phyloP scores from a whole-genome alignment of 2,329 filamentous ascomycete species.

The Hymenoscyphus infarciens region DNA sequence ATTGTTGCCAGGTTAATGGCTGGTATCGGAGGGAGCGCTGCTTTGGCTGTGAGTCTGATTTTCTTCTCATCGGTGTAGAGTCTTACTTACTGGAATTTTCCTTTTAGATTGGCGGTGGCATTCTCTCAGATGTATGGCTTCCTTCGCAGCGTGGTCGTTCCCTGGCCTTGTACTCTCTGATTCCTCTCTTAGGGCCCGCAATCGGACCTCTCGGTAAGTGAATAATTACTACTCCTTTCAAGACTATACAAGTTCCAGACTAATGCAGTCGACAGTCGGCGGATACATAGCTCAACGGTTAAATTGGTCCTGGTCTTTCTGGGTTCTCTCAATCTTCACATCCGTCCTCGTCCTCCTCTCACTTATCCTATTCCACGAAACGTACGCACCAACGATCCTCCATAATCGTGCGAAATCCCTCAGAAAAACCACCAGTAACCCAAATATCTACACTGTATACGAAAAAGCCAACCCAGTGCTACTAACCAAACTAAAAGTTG shows the following conservation, averaged over 20 bases:
- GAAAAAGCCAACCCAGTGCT: slow-evolving; percentile 49
- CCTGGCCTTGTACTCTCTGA: slow-evolving; percentile 29
- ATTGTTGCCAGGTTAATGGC: slow-evolving; percentile 43
- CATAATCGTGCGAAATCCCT: slow-evolving; percentile 32
- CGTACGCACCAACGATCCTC: slow-evolving; percentile 15
- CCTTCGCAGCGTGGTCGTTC: slow-evolving; percentile 44
- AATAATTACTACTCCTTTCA: too few species aligned
- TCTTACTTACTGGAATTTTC: neutral
- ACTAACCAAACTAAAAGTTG: slow-evolving; percentile 43
- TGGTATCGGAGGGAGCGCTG: slow-evolving; percentile 44
- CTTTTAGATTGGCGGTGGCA: slow-evolving; percentile 39
- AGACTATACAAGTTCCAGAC: too few species aligned
- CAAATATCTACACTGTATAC: slow-evolving; percentile 44
- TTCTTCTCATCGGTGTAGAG: neutral
- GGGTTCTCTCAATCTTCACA: too few species aligned
- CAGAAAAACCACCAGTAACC: slow-evolving; percentile 48
- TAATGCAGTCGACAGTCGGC: too few species aligned
- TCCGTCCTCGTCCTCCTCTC: too few species aligned
- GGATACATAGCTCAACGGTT: too few species aligned
- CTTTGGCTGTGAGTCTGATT: slow-evolving; percentile 38
- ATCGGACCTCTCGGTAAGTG: too few species aligned
- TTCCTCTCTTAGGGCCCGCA: too few species aligned
- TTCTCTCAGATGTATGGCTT: slow-evolving; percentile 43
- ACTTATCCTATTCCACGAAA: slow-evolving; percentile 4
- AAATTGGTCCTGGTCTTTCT: too few species aligned